Percentiles rank a stretch among this genome's conserved stretches.
Evolutionary conservation across 805 yeast genomes (phyloP).

Genomic region (Vanderwaltozyma yarrowii): DNA sequence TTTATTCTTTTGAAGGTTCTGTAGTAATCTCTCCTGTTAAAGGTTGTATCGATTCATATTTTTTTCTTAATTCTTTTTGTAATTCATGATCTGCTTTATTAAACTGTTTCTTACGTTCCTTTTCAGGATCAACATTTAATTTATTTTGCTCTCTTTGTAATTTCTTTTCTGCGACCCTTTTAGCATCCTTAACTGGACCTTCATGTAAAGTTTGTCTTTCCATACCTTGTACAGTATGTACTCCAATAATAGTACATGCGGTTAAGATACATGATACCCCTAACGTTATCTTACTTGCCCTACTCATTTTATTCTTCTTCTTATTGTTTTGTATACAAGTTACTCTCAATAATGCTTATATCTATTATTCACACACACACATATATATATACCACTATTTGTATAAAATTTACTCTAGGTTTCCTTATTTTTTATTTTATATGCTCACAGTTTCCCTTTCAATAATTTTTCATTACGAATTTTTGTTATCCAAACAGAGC

Average conservation of each 20-base stretch:
- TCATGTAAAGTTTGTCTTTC: constrained; percentile 66
- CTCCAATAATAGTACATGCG: constrained; percentile 52
- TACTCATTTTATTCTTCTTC: constrained; percentile 55
- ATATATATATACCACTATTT: too few species aligned
- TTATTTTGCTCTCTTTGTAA: constrained; percentile 23
- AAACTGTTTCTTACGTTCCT: constrained; percentile 36
- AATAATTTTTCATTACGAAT: too few species aligned
- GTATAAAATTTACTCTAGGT: too few species aligned
- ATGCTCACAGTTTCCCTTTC: too few species aligned
- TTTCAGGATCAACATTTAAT: constrained; percentile 8
- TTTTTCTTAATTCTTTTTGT: constrained; percentile 49
- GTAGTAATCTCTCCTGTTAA: constrained; percentile 38
- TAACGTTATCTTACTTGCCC: constrained; percentile 68
- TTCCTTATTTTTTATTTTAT: too few species aligned
- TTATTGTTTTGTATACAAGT: too few species aligned
- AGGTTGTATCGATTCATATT: constrained; percentile 54
- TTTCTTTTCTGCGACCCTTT: constrained; percentile 41
- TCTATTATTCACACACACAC: too few species aligned
- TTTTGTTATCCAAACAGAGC: too few species aligned
- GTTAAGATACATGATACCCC: constrained; percentile 47
- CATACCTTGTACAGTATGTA: constrained; percentile 55
- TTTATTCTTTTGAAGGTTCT: not conserved
- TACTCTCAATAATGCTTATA: too few species aligned
- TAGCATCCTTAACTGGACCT: constrained; percentile 81
- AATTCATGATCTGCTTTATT: constrained; percentile 58